A percentile compares a stretch with the other conserved stretches of the same genome.
These are phyloP conservation scores for Sanghuangporus weigelae DNA, from an alignment of 1,284 basidiomycete species.

Conservation along the genomic window DNA sequence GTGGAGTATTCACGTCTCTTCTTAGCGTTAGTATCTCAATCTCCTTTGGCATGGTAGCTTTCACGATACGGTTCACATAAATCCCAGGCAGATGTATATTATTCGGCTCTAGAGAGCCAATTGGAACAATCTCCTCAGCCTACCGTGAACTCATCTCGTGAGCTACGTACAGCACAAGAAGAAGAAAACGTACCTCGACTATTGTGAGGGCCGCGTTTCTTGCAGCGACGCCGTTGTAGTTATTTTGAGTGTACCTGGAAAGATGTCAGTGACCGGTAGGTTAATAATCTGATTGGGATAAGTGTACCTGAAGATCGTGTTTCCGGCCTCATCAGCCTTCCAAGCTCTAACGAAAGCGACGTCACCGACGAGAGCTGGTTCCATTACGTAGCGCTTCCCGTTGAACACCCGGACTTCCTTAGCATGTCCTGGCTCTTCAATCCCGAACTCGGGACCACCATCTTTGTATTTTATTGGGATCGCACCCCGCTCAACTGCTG, in stretches of 20 bases:
- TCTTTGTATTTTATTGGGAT: constrained; percentile 75
- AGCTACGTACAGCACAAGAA: not conserved
- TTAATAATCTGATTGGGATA: not conserved
- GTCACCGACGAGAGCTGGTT: constrained; percentile 83
- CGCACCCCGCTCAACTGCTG: constrained; percentile 73
- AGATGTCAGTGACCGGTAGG: not conserved
- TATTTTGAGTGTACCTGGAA: constrained; percentile 78
- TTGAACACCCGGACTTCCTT: constrained; percentile 81
- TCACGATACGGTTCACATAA: constrained; percentile 85
- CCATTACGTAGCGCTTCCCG: constrained; percentile 82
- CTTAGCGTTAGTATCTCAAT: constrained; percentile 78
- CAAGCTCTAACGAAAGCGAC: constrained; percentile 90
- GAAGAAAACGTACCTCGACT: constrained; percentile 60
- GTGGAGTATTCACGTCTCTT: constrained; percentile 26
- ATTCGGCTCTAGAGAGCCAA: constrained; percentile 80
- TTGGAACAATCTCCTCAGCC: constrained; percentile 90
- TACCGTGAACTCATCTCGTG: constrained; percentile 24
- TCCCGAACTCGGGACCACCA: constrained; percentile 58
- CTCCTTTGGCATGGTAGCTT: constrained; percentile 70
- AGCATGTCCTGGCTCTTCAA: constrained; percentile 65
- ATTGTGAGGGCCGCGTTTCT: constrained; percentile 88
- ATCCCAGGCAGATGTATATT: constrained; percentile 82
- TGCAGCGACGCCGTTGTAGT: constrained; percentile 86
- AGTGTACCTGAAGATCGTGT: constrained; percentile 75
- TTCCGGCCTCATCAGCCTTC: constrained; percentile 92